phyloP scores from a whole-genome alignment of 768 basidiomycete genomes.

The Xanthoconium stramineum region DNA sequence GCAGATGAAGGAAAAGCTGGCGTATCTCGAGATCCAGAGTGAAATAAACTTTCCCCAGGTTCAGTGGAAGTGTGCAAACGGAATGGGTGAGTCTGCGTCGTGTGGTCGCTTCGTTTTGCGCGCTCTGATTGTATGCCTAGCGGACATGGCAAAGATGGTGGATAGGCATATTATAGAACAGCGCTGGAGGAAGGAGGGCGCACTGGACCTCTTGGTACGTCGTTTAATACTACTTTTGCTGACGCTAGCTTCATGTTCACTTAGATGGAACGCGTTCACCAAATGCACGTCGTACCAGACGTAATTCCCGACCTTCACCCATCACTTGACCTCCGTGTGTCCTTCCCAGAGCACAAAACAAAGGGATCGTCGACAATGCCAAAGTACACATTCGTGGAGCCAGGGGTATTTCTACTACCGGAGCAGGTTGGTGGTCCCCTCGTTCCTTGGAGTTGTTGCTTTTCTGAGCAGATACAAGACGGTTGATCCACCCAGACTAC shows the following conservation, averaged over 20 bases:
- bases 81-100: conserved; percentile 58
- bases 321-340: conserved; percentile 69
- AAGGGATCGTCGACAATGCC: conserved; percentile 19
- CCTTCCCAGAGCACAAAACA: conserved; percentile 39
- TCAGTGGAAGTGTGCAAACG: conserved; percentile 74
- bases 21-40: conserved; percentile 73
- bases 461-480: conserved; percentile 45
- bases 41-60: conserved; percentile 81
- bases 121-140: conserved; percentile 32
- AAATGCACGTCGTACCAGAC: conserved; percentile 91
- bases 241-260: not conserved
- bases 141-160: conserved; percentile 62
- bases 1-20: conserved; percentile 44
- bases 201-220: conserved; percentile 73
- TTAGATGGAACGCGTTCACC: conserved; percentile 90
- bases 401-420: conserved; percentile 66
- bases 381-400: conserved; percentile 49
- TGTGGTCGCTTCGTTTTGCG: not conserved
- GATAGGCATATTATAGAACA: conserved; percentile 82
- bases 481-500: conserved; percentile 56
- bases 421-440: conserved; percentile 52
- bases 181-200: conserved; percentile 81
- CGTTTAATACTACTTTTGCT: not conserved
- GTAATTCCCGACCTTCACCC: conserved; percentile 70
- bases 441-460: not conserved